Evolutionary conservation across 495 filamentous ascomycete genomes (phyloP).

Genomic region (Aspergillus wentii): DNA sequence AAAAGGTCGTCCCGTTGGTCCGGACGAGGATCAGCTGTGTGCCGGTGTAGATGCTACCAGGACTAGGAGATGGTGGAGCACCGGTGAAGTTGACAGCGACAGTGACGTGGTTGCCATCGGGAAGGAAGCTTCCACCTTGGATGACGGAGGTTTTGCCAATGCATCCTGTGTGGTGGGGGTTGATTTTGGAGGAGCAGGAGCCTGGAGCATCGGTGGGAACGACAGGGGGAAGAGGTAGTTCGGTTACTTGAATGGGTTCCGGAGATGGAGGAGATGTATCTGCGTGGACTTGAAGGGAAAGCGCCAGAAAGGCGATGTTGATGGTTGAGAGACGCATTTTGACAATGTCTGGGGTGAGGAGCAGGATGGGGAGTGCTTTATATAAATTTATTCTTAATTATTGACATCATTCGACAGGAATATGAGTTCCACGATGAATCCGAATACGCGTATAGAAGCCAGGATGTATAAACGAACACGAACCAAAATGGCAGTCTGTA

Average conservation of each 20-base stretch:
- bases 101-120: constrained; percentile 15
- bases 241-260: constrained; percentile 13
- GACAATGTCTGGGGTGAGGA: too few relatives aligned
- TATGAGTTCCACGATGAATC: too few relatives aligned
- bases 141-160: constrained; percentile 8
- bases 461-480: too few relatives aligned
- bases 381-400: too few relatives aligned
- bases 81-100: constrained; percentile 17
- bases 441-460: too few relatives aligned
- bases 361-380: too few relatives aligned
- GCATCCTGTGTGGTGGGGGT: constrained; percentile 14
- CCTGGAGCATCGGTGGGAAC: constrained; percentile 6
- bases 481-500: too few relatives aligned
- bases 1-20: constrained; percentile 10
- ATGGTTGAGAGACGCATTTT: too few relatives aligned
- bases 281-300: too few relatives aligned
- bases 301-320: too few relatives aligned
- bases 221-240: constrained; percentile 19
- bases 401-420: too few relatives aligned
- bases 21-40: constrained; percentile 15
- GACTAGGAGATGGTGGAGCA: constrained; percentile 12
- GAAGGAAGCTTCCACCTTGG: constrained; percentile 15
- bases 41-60: constrained; percentile 16
- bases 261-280: constrained; percentile 11
- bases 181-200: constrained; percentile 10